Evolutionary conservation across 2,329 filamentous ascomycete genomes (phyloP).

Genomic region (Pestalotiopsis sp.): DNA sequence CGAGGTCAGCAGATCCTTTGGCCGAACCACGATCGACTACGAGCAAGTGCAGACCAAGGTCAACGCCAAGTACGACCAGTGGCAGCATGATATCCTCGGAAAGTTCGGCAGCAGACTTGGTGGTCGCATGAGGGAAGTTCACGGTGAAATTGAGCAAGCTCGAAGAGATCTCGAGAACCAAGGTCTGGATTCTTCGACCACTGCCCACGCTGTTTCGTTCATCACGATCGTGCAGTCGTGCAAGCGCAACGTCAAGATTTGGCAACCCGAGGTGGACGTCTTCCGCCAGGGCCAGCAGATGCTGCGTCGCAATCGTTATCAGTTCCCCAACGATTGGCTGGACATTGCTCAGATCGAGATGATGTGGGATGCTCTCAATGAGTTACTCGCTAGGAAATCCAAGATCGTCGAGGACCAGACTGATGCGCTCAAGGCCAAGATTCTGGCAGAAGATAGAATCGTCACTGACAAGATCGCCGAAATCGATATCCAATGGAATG

Average conservation of each 20-base stretch:
- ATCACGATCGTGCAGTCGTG: slow-evolving; percentile 98
- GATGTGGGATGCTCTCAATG: slow-evolving; percentile 92
- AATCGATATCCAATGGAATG: slow-evolving; percentile 85
- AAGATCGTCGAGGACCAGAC: slow-evolving; percentile 97
- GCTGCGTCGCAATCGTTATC: slow-evolving; percentile 86
- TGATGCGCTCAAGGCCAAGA: slow-evolving; percentile 92
- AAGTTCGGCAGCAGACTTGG: slow-evolving; percentile 92
- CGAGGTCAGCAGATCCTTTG: slow-evolving; percentile 89
- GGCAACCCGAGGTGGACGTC: slow-evolving; percentile 93
- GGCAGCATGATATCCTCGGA: slow-evolving; percentile 95
- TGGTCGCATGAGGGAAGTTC: slow-evolving; percentile 88
- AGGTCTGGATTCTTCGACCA: slow-evolving; percentile 91
- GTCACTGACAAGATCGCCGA: slow-evolving; percentile 87
- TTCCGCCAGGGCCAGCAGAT: slow-evolving; percentile 97
- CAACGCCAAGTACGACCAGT: slow-evolving; percentile 98
- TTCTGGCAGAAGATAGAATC: slow-evolving; percentile 88
- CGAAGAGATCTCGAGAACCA: slow-evolving; percentile 89
- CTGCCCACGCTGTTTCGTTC: slow-evolving; percentile 95
- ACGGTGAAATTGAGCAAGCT: slow-evolving; percentile 88
- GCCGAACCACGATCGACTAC: slow-evolving; percentile 94
- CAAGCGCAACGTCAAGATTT: slow-evolving; percentile 89
- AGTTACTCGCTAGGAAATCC: slow-evolving; percentile 87
- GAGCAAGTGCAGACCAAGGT: slow-evolving; percentile 99
- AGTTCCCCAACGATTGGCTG: slow-evolving; percentile 92
- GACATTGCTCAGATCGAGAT: slow-evolving; percentile 95